Evolutionary conservation across 2,329 filamentous ascomycete genomes (phyloP), one percentile per base, ranked within the genome.

Genomic region (Zalaria sp.): DNA sequence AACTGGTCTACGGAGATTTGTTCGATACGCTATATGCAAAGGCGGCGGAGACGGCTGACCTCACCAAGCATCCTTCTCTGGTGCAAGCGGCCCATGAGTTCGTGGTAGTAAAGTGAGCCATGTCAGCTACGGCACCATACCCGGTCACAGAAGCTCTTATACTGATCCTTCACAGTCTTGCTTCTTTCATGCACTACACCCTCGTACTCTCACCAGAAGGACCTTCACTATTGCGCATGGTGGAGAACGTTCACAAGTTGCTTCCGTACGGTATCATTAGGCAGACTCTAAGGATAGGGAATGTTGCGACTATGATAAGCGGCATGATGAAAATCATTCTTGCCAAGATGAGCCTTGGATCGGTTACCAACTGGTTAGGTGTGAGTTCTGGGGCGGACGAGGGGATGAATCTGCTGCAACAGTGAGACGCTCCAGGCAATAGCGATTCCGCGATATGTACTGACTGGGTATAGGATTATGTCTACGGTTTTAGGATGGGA

Each of bases 281-380:
- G 45, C 81, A 88, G 57, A 85, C 82, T 0, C 63, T 91, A 3
- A 75, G 77, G 34, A 71, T 88, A 9, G 81, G 83, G 4, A 91
- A 89, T 55, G 83, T 83, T 0, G 83, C 83, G 1, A 82, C 77
- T 18, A 88, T 91, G 83, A 79, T 89, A 43, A 82, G 73, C 52
- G 83, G 72, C 44, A 79, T 89, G 71, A 71, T 83, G 57, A 73
- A 69, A 41, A 63, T 89, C 10, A 68, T 88, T 10, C 68, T 91
- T 9, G 78, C 83, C n/a, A 91, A 91, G 61, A 64, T 87, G 43
- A 83, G 81, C 49, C 67, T 89, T 4, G 77, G 76, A 2, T 77
- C 77, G 5, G 62, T 89, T 39, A 85, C 83, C 4, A 88, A 87
- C 56, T 89, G 81, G 80, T 71, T 88, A 7, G 83, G 84, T 0